phyloP scores from a whole-genome alignment of 352 stramenopile genomes.

The Phytopythium kandeliae region DNA sequence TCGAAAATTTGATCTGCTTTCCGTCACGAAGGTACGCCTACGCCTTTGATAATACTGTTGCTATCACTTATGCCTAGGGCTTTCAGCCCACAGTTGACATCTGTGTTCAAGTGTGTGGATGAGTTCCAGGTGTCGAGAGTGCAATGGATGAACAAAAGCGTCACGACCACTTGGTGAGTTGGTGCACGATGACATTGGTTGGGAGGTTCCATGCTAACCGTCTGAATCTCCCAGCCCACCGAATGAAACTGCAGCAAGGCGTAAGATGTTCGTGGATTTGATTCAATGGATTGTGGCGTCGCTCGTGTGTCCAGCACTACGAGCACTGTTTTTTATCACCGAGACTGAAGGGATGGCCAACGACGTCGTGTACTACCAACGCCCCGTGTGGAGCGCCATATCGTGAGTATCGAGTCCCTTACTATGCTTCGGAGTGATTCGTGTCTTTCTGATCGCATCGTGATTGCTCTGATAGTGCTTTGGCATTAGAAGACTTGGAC shows the following conservation, averaged over 20 bases:
- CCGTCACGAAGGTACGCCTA: constrained; percentile 38
- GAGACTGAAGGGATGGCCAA: constrained; percentile 62
- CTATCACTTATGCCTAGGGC: constrained; percentile 12
- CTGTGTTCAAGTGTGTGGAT: constrained; percentile 17
- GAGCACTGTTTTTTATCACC: constrained; percentile 71
- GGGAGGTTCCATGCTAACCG: background rate
- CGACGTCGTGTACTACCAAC: constrained; percentile 62
- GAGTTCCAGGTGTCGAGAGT: constrained; percentile 38
- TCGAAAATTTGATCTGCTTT: constrained; percentile 53
- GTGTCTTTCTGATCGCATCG: background rate
- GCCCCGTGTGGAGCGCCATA: constrained; percentile 60
- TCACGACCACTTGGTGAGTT: constrained; percentile 23
- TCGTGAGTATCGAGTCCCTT: constrained; percentile 24
- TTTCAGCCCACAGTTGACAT: background rate
- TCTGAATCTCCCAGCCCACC: constrained; percentile 27
- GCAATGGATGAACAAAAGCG: constrained; percentile 26
- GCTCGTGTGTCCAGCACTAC: constrained; percentile 55
- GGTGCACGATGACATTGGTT: background rate
- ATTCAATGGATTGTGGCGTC: constrained; percentile 33
- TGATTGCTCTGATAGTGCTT: constrained; percentile 1
- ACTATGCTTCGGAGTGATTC: background rate
- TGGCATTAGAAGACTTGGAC: constrained; percentile 46
- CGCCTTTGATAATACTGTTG: background rate
- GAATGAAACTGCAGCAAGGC: constrained; percentile 46
- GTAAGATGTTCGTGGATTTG: constrained; percentile 31